Conservation (phyloP, 176 grass and related monocot genomes). For the Lolium perenne region DNA sequence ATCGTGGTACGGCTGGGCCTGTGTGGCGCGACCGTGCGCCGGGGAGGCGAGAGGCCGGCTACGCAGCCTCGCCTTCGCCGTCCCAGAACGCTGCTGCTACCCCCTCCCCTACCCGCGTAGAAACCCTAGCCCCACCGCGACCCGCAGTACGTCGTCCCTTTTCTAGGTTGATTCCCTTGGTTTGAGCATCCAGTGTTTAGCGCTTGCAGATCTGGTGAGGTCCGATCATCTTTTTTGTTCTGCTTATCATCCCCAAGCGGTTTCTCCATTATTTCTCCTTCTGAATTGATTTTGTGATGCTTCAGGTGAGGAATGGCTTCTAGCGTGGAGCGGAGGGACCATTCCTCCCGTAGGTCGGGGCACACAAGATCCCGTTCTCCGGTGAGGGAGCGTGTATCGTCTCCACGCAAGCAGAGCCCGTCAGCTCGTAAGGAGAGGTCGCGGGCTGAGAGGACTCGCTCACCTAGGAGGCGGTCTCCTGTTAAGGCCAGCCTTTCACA, state of each 20-base stretch:
- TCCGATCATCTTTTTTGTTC: not conserved
- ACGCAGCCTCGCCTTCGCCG: not conserved
- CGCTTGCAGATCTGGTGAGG: not conserved
- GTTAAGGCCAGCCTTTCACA: conserved; percentile 29
- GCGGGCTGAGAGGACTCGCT: conserved; percentile 39
- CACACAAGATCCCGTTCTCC: conserved; percentile 59
- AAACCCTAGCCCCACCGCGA: not conserved
- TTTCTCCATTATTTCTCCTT: not conserved
- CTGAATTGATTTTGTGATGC: conserved; percentile 21
- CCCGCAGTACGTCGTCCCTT: not conserved
- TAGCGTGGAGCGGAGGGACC: conserved; percentile 63
- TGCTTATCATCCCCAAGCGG: not conserved
- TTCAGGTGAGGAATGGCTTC: conserved; percentile 70
- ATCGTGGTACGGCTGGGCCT: not conserved
- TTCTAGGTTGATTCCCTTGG: not conserved
- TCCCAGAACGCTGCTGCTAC: not conserved
- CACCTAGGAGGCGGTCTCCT: conserved; percentile 45
- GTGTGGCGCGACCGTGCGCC: not conserved
- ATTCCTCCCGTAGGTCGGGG: conserved; percentile 37
- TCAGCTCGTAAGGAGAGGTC: conserved; percentile 66
- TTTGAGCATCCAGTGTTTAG: not conserved
- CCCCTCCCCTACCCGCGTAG: not conserved
- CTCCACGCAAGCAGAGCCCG: conserved; percentile 44
- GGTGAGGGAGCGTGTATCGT: conserved; percentile 52
- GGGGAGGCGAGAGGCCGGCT: not conserved